phyloP scores from a whole-genome alignment of 352 stramenopile species.

The Phytophthora podocarpi region DNA sequence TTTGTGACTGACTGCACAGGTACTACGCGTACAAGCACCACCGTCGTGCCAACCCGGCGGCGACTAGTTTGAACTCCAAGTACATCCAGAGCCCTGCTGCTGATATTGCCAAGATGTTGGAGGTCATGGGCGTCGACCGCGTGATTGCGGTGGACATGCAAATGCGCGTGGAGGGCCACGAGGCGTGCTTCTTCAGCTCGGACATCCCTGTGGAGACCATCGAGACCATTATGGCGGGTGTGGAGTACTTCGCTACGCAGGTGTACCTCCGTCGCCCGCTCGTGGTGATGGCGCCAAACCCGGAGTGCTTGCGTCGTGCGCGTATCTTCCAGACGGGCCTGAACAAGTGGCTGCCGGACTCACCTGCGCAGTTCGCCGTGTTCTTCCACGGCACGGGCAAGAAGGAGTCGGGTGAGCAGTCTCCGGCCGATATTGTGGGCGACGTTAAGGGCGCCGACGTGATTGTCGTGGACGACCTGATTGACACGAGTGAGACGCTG shows the following conservation, averaged over 20 bases:
- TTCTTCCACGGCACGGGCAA: constrained; percentile 82
- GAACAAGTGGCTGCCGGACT: constrained; percentile 88
- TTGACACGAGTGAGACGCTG: constrained; percentile 88
- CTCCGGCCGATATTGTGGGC: constrained; percentile 86
- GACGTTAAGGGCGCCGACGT: constrained; percentile 90
- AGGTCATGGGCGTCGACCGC: constrained; percentile 94
- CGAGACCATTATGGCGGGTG: constrained; percentile 90
- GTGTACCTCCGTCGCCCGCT: constrained; percentile 78
- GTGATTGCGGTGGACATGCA: constrained; percentile 94
- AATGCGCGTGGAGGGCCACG: constrained; percentile 87
- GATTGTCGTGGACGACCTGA: constrained; percentile 93
- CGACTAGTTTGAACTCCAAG: constrained; percentile 91
- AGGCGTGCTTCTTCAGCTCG: constrained; percentile 93
- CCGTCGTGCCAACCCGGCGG: constrained; percentile 81
- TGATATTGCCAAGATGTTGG: constrained; percentile 93
- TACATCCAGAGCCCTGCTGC: constrained; percentile 90
- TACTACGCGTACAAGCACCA: constrained; percentile 95
- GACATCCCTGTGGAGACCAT: constrained; percentile 92
- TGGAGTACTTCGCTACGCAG: constrained; percentile 92
- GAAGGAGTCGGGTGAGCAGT: constrained; percentile 51
- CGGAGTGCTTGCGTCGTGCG: constrained; percentile 82
- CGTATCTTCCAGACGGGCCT: constrained; percentile 87
- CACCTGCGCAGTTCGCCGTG: constrained; percentile 78
- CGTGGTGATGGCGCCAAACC: constrained; percentile 91
- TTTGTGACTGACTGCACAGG: constrained; percentile 27